Evolutionary conservation across 2,329 filamentous ascomycete species (phyloP).

Genomic region (Aureobasidium subglaciale): DNA sequence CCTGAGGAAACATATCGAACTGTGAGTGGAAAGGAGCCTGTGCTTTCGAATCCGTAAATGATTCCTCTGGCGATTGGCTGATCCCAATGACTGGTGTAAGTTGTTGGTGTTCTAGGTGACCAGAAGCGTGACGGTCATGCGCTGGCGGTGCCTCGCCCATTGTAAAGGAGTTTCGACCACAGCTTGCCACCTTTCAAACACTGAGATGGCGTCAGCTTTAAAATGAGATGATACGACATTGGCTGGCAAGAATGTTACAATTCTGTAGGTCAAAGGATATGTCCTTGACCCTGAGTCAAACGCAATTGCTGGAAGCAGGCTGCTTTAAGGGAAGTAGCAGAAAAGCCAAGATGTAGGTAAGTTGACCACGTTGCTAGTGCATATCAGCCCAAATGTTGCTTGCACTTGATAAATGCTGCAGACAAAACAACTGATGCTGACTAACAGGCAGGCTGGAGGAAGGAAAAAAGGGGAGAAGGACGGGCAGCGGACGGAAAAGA

Average conservation of each 20-base stretch:
- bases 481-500: background rate
- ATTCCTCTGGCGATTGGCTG: background rate
- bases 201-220: too few species aligned
- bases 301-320: background rate
- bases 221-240: too few species aligned
- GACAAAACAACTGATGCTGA: background rate
- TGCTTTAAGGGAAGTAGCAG: background rate
- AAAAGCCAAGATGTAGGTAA: too few species aligned
- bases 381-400: background rate
- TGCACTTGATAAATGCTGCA: background rate
- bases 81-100: background rate
- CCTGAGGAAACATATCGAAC: background rate
- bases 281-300: too few species aligned
- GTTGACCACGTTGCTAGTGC: constrained; percentile 1
- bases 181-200: background rate
- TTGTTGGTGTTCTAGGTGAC: background rate
- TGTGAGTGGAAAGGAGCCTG: background rate
- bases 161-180: background rate
- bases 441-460: background rate
- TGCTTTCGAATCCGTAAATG: background rate
- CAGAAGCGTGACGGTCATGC: background rate
- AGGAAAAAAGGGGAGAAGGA: background rate
- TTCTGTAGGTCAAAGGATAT: too few species aligned
- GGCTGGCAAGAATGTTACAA: too few species aligned
- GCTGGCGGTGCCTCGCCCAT: constrained; percentile 1